Base-by-base conservation (phyloP, 371 early-diverging fungal species). In the Mucor racemosus region DNA sequence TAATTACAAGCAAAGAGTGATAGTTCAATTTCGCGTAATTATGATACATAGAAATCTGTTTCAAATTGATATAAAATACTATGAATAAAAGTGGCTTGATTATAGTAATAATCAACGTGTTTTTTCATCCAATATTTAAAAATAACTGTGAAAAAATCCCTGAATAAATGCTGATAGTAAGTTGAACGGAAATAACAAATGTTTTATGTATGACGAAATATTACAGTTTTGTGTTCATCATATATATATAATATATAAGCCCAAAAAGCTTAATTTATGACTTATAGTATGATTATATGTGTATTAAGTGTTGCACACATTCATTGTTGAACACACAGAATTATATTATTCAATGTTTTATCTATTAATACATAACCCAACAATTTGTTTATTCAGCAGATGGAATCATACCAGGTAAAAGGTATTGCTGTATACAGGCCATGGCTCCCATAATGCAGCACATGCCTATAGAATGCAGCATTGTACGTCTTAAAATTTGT, bases 381-480 rank as follows among this genome's bases (percentile, higher is more conserved):
- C 44, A 50, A 50, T 10, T 21, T 21, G 26, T 50, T 62, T 11
- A 62, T 13, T 26, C 55, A 4, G 46, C 59, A 15, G 61, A 5
- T n/a, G 62, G 72, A 7, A 71, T 71, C n/a, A 61, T 71, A 6
- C 54, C 61, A 14, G 72, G 64, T 9, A 67, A 7, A 21, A 54
- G 31, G 21, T 67, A 67, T 36, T 82, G 79, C 31, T 82, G 70
- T 5, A 82, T 62, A 54, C 71, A 74, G 11, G 72, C 60, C 35
- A 82, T 67, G 0, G 61, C 67, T 15, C 78, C 78, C 34, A 82
- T 62, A 4, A 73, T 39, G 21, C 76, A 73, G 9, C 71, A 75
- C 58, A 80, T 60, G 21, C 74, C 44, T 10, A 80, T 54, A 40
- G 79, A 78, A 53, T 77, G 83, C 0, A 76, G 15, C n/a, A 80